Evolutionary conservation across 1,139 yeast species (phyloP), one percentile per base, ranked within the genome.

Genomic region (Debaryomyces nepalensis): DNA sequence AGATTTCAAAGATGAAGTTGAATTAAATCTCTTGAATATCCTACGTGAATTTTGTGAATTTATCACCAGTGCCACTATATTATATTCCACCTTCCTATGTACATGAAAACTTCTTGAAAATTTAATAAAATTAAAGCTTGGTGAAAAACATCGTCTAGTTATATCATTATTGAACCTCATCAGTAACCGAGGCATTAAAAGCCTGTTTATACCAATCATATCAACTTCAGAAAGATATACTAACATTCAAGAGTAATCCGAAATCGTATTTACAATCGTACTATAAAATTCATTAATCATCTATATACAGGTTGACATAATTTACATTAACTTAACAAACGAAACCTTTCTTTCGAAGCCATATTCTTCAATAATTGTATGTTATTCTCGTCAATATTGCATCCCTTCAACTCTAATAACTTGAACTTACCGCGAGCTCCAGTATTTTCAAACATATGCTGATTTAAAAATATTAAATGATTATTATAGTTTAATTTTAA

Each of bases 401-500:
- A 53, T 9, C 50, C 51, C 3, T 23, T 21, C 12, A 49, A 16
- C 3, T 38, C 39, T 15, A 51, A 16, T 14, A 9, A 15, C 23
- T 15, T 15, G 12, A 47, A 50, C 12, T 21, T 11, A 16, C 40
- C 30, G 14, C 32, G 16, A 41, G 40, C 11, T 11, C 27, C 16
- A 8, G 43, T 24, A 7, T 32, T 33, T 15, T 35, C 22, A 24
- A 54, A 49, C 5, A 50, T 39, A 5, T 31, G 26, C 7, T 48
- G 37, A 23, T 50, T 43, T 24, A 54, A 21, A 15, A 36, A 44
- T 14, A 33, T 37, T 39, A 54, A 41, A 15, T 18, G 26, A 18
- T 41, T 33, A 26, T 51, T 52, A 26, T 38, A 40, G 4, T 45
- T 42, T 18, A 53, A 38, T 14, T 39, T 39, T 4, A 53, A 45